Evolutionary conservation across 2,329 filamentous ascomycete species (phyloP), one percentile per base, ranked within the genome.

Genomic region (Phyllosticta citribraziliensis): DNA sequence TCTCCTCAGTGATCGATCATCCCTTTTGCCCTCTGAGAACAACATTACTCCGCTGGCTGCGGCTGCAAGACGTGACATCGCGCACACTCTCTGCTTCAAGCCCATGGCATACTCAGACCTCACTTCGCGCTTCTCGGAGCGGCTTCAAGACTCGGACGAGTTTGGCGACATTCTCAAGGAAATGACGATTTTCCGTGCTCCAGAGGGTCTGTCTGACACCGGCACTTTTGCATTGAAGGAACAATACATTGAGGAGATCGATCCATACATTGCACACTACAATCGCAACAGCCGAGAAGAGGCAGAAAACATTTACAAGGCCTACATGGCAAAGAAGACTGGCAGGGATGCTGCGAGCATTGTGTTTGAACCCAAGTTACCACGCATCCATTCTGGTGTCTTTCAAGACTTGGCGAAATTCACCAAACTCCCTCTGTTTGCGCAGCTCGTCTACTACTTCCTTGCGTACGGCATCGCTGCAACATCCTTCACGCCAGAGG

Each of bases 201-300:
- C 94, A 0, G 94, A 99, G 73, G 94, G 93, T 5, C 76, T 97
- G 33, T 90, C 89, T 4, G 94, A 99, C 71, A 89, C 92, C 17
- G 94, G 95, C 62, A 96, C 90, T 0, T 99, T 99, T 69, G 91
- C 97, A 73, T 79, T 99, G 57, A 94, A 92, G 70, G 85, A 88
- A 4, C 84, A 96, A 63, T 94, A 87, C 67, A 82, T 97, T 50
- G 88, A 93, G 66, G 83, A 95, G 55, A 85, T 99, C 57, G 95
- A 99, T 71, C 94, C 95, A 0, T 99, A 97, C 72, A 94, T 92
- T 69, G 89, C 92, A 6, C 91, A 97, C 70, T 99, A 96, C 74
- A 95, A 87, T 69, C 96, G 96, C 71, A 99, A 99, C 69, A 93
- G 97, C 73, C 85, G 94, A 57, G 94, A 99, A 70, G 94, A 99